Base-by-base conservation (phyloP, 169 alveolate genomes). In the Plasmodium malariae region DNA sequence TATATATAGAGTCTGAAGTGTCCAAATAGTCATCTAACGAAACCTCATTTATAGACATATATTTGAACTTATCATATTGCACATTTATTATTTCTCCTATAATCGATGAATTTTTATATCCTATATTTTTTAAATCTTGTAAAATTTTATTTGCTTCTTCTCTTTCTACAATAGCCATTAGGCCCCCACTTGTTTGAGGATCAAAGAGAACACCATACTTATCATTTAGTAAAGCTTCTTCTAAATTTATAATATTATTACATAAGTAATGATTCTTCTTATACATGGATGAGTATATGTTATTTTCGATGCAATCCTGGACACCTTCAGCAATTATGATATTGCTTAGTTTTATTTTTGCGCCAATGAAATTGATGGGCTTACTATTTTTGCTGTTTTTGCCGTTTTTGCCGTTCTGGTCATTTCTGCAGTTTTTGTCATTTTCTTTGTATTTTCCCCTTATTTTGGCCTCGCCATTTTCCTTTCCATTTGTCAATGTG, bases 141-240 rank as follows among this genome's bases (percentile, higher is more conserved):
- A 86, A 36, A 43, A 86, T 70, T n/a, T 40, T 40, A 32, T 55
- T 34, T 0, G 92, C 92, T 11, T 43, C 24, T 32, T 86, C 76
- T 54, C 62, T 86, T 21, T 54, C 74, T 37, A 86, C 92, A 37
- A 86, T 86, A 26, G 87, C 92, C 87, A 86, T 68, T 49, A 86
- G 32, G 2, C 92, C 92, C 36, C 92, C 92, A 86, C 92, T 86
- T 32, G 92, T 86, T 65, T 86, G 92, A 32, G 92, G 92, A 40
- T 86, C 92, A 49, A 86, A 86, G 21, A 86, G n/a, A 70, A 86
- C 24, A 55, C 92, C 92, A 69, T 86, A 86, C 17, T 74, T 59
- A 1, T 59, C 80, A 70, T 63, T 43, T 62, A 45, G 7, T 36
- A 63, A 28, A 12, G 85, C 92, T 70, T 86, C 87, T 11, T 86